A percentile compares a stretch with the other conserved stretches of the same genome.
Conservation (phyloP, 75 land plant species). For the Cryptomeria japonica region DNA sequence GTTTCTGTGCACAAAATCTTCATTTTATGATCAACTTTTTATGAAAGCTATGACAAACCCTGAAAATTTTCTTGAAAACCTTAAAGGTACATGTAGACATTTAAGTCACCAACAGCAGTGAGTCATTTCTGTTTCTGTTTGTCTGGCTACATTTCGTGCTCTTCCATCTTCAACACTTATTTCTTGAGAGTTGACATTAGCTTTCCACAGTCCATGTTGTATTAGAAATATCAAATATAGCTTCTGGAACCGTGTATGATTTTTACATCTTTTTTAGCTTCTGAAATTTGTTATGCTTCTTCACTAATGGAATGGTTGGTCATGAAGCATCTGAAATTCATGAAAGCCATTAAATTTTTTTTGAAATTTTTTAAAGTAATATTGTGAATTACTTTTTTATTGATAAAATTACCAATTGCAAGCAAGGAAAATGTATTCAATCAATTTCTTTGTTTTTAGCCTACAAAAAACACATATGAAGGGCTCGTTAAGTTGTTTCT, state of each 20-base stretch:
- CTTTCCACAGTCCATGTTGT: too few relatives aligned
- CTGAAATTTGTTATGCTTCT: background rate
- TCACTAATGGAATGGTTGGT: background rate
- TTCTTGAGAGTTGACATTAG: background rate
- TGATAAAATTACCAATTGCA: background rate
- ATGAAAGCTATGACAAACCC: background rate
- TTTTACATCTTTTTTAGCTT: background rate
- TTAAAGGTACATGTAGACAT: background rate
- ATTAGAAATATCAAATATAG: too few relatives aligned
- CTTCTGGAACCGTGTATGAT: too few relatives aligned
- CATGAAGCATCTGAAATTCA: background rate
- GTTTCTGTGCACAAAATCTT: background rate
- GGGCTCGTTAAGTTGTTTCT: background rate
- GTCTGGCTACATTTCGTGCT: background rate
- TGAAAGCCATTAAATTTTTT: background rate
- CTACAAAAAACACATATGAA: background rate
- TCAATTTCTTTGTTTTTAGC: background rate
- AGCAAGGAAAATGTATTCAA: background rate
- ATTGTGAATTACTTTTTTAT: background rate
- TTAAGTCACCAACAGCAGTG: background rate
- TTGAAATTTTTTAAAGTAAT: background rate
- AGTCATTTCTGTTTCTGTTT: background rate
- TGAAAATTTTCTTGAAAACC: background rate
- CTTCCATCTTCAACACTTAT: background rate
- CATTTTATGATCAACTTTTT: background rate